Conservation (phyloP, 305 asterid species). For the Petunia hybrid region DNA sequence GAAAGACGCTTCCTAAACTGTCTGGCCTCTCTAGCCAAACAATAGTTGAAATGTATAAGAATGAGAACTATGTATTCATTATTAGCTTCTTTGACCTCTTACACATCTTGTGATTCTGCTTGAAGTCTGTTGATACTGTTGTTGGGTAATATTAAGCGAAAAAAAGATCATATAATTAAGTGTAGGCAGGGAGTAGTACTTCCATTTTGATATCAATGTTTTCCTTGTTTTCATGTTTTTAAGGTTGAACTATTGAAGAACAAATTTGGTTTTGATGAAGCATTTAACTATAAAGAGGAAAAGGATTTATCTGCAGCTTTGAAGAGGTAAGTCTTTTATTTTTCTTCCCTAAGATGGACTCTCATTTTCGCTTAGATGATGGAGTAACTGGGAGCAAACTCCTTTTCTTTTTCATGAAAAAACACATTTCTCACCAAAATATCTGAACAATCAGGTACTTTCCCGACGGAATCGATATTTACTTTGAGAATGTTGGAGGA, state of each 20-base stretch:
- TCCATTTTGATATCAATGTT: not conserved
- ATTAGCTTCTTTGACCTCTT: too few species aligned
- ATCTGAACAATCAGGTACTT: slow-evolving; percentile 46
- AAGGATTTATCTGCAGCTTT: slow-evolving; percentile 53
- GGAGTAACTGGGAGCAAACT: not conserved
- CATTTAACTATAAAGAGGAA: slow-evolving; percentile 64
- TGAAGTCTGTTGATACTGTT: not conserved
- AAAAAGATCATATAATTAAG: not conserved
- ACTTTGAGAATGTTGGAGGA: slow-evolving; percentile 81
- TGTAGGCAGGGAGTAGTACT: not conserved
- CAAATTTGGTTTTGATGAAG: slow-evolving; percentile 57
- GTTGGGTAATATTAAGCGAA: not conserved
- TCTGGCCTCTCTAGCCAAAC: not conserved
- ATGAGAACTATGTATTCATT: too few species aligned
- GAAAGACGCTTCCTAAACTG: not conserved
- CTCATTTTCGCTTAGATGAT: not conserved
- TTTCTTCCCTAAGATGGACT: not conserved
- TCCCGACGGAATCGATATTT: slow-evolving; percentile 67
- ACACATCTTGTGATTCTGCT: not conserved
- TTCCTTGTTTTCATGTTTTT: not conserved
- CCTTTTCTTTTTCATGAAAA: not conserved
- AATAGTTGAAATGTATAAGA: too few species aligned
- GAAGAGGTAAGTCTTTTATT: slow-evolving; percentile 41
- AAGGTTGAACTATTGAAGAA: slow-evolving; percentile 67
- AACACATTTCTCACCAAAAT: too few species aligned